Evolutionary conservation across 441 rosid genomes (phyloP), one percentile per base, ranked within the genome.

Genomic region (Pelargonium australe): DNA sequence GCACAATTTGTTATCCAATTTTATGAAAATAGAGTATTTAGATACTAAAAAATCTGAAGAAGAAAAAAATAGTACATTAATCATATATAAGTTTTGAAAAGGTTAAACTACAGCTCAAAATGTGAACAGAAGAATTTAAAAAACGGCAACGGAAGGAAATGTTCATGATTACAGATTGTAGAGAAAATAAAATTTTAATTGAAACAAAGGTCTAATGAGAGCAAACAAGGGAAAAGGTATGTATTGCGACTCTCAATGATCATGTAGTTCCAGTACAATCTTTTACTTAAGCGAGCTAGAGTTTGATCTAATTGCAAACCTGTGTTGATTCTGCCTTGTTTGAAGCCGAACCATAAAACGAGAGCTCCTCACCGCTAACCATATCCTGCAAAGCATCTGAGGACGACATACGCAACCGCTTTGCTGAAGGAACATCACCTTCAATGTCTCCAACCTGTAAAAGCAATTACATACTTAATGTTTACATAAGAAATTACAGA

Each of bases 331-430:
- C 96, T 8, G 92, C 76, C 73, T 83, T 90, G 77, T 87, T 89
- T 80, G 92, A 81, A 8, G 87, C 80, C 51, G 94, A 89, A 73
- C 91, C 94, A 82, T 81, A 91, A 72, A 95, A 76, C 44, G 95
- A 87, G 72, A 95, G 96, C 87, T 95, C 99, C 80, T 95, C 99
- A 72, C 90, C 91, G 60, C 87, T 80, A 76, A 83, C 80, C 84
- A 87, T 84, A 83, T 95, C 99, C 83, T 91, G 97, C 82, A 89
- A 85, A 77, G 87, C 84, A 84, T 91, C 97, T 74, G 96, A 85
- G 72, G 97, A 75, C 60, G 90, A 85, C 82, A 77, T 76, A 79
- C 89, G 89, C 81, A 91, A 78, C 77, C 97, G 89, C 87, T 95
- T 95, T 67, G 87, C 78, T 72, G 80, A 77, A 78, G 90, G 90